A percentile compares a stretch with the other conserved stretches of the same genome.
These are phyloP conservation scores for Pseudogymnoascus sp. DNA, from an alignment of 2,329 filamentous ascomycete species.

Conservation along the genomic window DNA sequence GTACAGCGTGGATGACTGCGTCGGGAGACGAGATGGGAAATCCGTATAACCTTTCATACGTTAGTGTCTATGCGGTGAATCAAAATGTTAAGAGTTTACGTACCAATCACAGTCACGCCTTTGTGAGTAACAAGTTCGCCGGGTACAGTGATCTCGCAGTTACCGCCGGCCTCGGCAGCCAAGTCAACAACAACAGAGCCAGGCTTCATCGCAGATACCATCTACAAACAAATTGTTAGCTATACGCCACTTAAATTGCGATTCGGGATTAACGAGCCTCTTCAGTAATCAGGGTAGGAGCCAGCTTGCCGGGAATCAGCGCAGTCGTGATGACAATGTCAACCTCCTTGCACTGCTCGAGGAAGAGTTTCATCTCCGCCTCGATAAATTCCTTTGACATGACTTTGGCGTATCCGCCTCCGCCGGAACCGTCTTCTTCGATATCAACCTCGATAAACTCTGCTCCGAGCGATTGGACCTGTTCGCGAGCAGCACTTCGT, in stretches of 20 bases:
- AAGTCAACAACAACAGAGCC: slow-evolving; percentile 84
- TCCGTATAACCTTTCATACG: slow-evolving; percentile 63
- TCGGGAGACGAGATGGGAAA: slow-evolving; percentile 75
- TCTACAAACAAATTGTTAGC: slow-evolving; percentile 47
- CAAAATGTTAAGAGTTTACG: slow-evolving; percentile 25
- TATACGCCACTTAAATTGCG: not conserved
- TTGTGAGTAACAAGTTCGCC: slow-evolving; percentile 64
- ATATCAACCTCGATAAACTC: slow-evolving; percentile 85
- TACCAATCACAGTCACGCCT: slow-evolving; percentile 77
- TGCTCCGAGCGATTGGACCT: slow-evolving; percentile 82
- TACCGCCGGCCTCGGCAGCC: slow-evolving; percentile 79
- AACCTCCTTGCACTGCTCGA: slow-evolving; percentile 77
- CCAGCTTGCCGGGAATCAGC: slow-evolving; percentile 76
- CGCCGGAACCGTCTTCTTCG: slow-evolving; percentile 74
- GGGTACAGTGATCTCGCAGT: slow-evolving; percentile 73
- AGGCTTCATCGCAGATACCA: slow-evolving; percentile 63
- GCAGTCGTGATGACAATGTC: slow-evolving; percentile 91
- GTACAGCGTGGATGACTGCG: slow-evolving; percentile 82
- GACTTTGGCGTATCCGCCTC: slow-evolving; percentile 83
- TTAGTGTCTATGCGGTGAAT: slow-evolving; percentile 19
- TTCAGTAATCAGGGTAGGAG: slow-evolving; percentile 77
- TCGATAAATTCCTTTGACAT: slow-evolving; percentile 94
- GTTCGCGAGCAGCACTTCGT: slow-evolving; percentile 77
- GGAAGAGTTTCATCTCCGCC: slow-evolving; percentile 87
- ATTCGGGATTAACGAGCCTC: slow-evolving; percentile 32